Conservation (phyloP, 2,329 filamentous ascomycete species). For the Stagonosporopsis chrysanthemi region DNA sequence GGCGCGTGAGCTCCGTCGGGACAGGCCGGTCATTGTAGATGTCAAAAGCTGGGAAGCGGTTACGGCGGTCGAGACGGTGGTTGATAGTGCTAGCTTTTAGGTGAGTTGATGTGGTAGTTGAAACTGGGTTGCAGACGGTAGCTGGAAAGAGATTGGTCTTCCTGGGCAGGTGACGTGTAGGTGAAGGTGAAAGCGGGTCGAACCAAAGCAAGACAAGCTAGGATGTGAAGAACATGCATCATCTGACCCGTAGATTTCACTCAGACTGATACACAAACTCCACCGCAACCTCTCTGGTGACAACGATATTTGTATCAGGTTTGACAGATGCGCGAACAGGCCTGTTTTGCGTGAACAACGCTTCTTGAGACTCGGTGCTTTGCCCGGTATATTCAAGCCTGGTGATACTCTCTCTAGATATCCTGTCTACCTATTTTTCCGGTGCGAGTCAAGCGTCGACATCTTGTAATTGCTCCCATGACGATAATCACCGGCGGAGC, state of each 20-base stretch:
- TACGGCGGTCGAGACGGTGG: neutral
- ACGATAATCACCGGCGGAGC: neutral
- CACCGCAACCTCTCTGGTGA: constrained; percentile 5
- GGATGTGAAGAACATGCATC: neutral
- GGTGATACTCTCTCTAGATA: constrained; percentile 22
- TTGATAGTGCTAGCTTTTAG: neutral
- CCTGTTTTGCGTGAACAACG: constrained; percentile 20
- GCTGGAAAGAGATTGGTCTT: neutral
- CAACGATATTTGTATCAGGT: neutral
- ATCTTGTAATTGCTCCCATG: constrained; percentile 11
- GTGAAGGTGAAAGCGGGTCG: neutral
- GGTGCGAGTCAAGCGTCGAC: neutral
- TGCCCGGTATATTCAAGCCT: constrained; percentile 16
- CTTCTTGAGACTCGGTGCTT: constrained; percentile 26
- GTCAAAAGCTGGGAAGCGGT: neutral
- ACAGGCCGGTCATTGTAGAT: neutral
- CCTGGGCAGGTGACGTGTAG: neutral
- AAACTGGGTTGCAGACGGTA: too few species aligned
- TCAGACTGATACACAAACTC: neutral
- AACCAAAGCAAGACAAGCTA: neutral
- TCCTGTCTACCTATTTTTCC: constrained; percentile 7
- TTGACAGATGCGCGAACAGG: neutral
- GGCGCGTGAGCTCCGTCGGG: constrained; percentile 11
- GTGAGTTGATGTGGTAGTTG: neutral
- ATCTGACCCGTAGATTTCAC: neutral